Evolutionary conservation across 768 basidiomycete species (phyloP), one percentile per base, ranked within the genome.

Genomic region (Pisolithus orientalis): DNA sequence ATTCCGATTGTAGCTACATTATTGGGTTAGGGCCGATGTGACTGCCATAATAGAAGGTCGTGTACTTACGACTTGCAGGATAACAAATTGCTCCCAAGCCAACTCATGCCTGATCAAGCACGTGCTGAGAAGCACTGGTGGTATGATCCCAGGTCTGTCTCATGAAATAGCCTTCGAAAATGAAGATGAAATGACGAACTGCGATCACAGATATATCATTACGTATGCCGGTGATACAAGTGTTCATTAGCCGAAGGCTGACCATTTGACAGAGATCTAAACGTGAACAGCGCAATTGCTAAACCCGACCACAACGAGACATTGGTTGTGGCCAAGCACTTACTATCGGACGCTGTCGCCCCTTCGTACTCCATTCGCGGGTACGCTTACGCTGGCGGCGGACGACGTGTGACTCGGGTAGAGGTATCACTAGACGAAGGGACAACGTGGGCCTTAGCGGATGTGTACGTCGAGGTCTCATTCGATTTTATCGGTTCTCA

Each of bases 321-420:
- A 25, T 50, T 80, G 6, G 11, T 32, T 21, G 39, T 65, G 7
- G 51, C 50, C 5, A 52, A 57, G 39, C 29, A 17, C 37, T 48
- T 43, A 10, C 17, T 52, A 32, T 50, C 48, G n/a, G 39, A 53
- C 43, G 44, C 44, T 14, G 56, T 57, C 5, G 47, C 61, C 6
- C 29, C 54, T 44, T 13, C 38, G 27, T 84, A 83, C 58, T 60
- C 60, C 4, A 40, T 80, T 38, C 66, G 71, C 49, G 83, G 83
- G 5, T 85, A 84, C 50, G 83, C 82, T 3, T 85, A 85, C 60
- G 70, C 74, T 25, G 83, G 83, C 10, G 82, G 83, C 6, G 82
- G 82, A 4, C 70, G 79, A 7, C 70, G 82, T 16, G 69, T 85
- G 17, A 77, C 75, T 4, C 72, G 82, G 14, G 78, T 84, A 27